Percentiles rank a stretch among this genome's conserved stretches.
Conservation (phyloP, 208 protist species). For the Entamoeba moshkovskii region DNA sequence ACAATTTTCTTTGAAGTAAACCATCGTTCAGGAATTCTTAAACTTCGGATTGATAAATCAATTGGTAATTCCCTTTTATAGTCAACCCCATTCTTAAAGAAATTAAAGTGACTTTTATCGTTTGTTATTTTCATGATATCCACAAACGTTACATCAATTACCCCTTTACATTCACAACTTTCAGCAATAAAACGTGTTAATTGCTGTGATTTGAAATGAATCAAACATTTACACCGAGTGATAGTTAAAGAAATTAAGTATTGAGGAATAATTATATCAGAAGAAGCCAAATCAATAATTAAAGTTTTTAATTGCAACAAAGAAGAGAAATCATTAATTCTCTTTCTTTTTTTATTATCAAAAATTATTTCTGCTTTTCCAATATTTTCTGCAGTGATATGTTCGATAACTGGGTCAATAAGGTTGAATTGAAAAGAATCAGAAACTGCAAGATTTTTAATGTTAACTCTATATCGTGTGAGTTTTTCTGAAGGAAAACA, state of each 20-base stretch:
- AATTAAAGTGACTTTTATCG: neutral
- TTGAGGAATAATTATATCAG: neutral
- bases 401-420: no score
- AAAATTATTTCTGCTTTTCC: no score
- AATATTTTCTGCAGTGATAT: no score
- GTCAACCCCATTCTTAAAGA: neutral
- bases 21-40: neutral
- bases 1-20: neutral
- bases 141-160: neutral
- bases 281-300: neutral
- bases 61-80: neutral
- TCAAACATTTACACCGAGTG: neutral
- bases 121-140: neutral
- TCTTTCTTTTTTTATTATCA: neutral
- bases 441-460: no score
- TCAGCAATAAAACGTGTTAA: neutral
- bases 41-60: neutral
- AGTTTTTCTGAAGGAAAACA: no score
- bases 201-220: neutral
- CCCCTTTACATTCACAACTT: neutral
- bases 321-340: neutral
- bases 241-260: neutral
- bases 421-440: no score
- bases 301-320: neutral
- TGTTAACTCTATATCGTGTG: no score